These are phyloP conservation scores for Cladorrhinum samala DNA, from an alignment of 495 filamentous ascomycete genomes.

Conservation along the genomic window DNA sequence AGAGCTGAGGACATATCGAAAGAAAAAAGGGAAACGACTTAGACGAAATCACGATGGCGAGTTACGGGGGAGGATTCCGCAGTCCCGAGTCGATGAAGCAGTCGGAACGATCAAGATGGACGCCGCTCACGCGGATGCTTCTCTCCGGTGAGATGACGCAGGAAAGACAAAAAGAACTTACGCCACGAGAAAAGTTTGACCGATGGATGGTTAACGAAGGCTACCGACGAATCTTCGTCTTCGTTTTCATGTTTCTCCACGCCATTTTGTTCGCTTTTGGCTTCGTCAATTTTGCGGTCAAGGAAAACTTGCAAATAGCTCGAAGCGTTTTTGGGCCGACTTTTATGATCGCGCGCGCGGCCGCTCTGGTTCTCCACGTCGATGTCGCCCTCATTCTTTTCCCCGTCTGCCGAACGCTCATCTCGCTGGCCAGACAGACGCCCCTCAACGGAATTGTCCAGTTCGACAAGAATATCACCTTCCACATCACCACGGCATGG, in stretches of 20 bases:
- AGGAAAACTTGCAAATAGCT: constrained; percentile 59
- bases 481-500: constrained; percentile 75
- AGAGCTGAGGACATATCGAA: constrained; percentile 10
- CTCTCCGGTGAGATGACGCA: constrained; percentile 64
- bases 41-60: constrained; percentile 31
- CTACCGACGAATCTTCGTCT: constrained; percentile 69
- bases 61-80: constrained; percentile 33
- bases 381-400: constrained; percentile 71
- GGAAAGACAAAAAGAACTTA: constrained; percentile 55
- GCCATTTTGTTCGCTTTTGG: constrained; percentile 64
- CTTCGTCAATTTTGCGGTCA: constrained; percentile 68
- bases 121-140: constrained; percentile 61
- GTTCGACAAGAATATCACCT: constrained; percentile 76
- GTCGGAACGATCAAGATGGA: constrained; percentile 61
- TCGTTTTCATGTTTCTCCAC: constrained; percentile 61
- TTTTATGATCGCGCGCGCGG: constrained; percentile 63
- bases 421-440: constrained; percentile 67
- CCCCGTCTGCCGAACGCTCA: constrained; percentile 72
- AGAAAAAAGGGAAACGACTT: constrained; percentile 8
- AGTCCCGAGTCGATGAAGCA: constrained; percentile 31
- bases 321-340: constrained; percentile 61
- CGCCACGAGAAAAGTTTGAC: constrained; percentile 44
- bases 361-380: constrained; percentile 67
- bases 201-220: constrained; percentile 76
- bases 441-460: constrained; percentile 72